Conservation (phyloP, 805 yeast species). For the Saccharomycopsis selenospora region DNA sequence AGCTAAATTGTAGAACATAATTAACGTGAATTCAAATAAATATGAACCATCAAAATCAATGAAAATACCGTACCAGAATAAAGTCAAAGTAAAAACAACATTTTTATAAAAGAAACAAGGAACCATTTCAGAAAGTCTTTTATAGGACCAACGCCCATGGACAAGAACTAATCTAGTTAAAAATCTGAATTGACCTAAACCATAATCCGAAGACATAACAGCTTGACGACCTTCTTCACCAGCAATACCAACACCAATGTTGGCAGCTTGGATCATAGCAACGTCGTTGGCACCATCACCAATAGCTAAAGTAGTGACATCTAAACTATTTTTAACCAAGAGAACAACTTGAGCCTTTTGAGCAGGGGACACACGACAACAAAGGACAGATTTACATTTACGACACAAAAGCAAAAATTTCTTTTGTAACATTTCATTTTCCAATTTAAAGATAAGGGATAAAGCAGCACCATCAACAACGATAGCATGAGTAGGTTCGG, state of each 20-base stretch:
- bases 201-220: conserved; percentile 80
- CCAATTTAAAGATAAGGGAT: conserved; percentile 34
- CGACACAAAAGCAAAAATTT: conserved; percentile 67
- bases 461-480: conserved; percentile 69
- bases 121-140: conserved; percentile 67
- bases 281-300: conserved; percentile 89
- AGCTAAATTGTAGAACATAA: conserved; percentile 74
- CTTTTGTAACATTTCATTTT: conserved; percentile 32
- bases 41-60: conserved; percentile 69
- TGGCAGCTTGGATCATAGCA: conserved; percentile 82
- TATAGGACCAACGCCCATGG: conserved; percentile 82
- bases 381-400: conserved; percentile 68
- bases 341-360: conserved; percentile 73
- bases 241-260: conserved; percentile 80
- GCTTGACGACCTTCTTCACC: conserved; percentile 87
- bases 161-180: conserved; percentile 57
- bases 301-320: conserved; percentile 72
- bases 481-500: conserved; percentile 49
- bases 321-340: conserved; percentile 54
- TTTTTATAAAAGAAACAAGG: conserved; percentile 76
- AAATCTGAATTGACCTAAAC: conserved; percentile 71
- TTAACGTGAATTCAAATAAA: conserved; percentile 67
- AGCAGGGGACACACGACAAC: conserved; percentile 80
- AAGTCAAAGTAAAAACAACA: conserved; percentile 61
- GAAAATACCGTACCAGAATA: conserved; percentile 72